A percentile compares a stretch with the other conserved stretches of the same genome.
phyloP scores from a whole-genome alignment of 2,329 filamentous ascomycete genomes.

The Cladosporium austrohemisphaericum region DNA sequence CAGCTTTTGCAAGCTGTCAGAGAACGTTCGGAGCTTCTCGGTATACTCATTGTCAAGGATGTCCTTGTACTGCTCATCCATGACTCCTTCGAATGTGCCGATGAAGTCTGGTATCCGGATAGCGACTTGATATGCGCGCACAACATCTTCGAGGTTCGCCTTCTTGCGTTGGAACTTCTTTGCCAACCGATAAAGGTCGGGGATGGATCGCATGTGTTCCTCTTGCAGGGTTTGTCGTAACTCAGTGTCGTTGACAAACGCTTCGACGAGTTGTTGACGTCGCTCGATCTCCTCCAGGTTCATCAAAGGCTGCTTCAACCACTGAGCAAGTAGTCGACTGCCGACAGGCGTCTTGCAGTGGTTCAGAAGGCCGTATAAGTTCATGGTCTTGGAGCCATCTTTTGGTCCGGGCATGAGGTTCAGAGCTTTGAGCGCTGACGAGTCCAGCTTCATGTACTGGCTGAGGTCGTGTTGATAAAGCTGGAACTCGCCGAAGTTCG shows the following conservation, averaged over 20 bases:
- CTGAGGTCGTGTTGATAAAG: slow-evolving; percentile 95
- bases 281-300: slow-evolving; percentile 81
- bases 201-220: slow-evolving; percentile 86
- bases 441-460: slow-evolving; percentile 98
- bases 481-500: slow-evolving; percentile 95
- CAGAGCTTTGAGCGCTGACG: slow-evolving; percentile 85
- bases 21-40: slow-evolving; percentile 68
- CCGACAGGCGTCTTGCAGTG: slow-evolving; percentile 97
- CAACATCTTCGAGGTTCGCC: slow-evolving; percentile 92
- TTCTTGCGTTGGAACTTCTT: slow-evolving; percentile 92
- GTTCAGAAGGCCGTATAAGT: slow-evolving; percentile 86
- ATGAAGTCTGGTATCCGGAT: slow-evolving; percentile 90
- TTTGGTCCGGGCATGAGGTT: slow-evolving; percentile 95
- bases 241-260: slow-evolving; percentile 89
- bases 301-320: slow-evolving; percentile 98
- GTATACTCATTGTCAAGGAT: slow-evolving; percentile 86
- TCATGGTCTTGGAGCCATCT: slow-evolving; percentile 97
- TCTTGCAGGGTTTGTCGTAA: slow-evolving; percentile 95
- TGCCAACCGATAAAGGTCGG: slow-evolving; percentile 86
- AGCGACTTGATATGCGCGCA: slow-evolving; percentile 89
- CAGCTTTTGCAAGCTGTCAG: slow-evolving; percentile 75
- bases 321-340: slow-evolving; percentile 84
- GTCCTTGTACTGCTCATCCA: slow-evolving; percentile 90
- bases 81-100: slow-evolving; percentile 81
- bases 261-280: slow-evolving; percentile 89